These are phyloP conservation scores for Periconia macrospinosa DNA, from an alignment of 2,329 filamentous ascomycete genomes.

Conservation along the genomic window DNA sequence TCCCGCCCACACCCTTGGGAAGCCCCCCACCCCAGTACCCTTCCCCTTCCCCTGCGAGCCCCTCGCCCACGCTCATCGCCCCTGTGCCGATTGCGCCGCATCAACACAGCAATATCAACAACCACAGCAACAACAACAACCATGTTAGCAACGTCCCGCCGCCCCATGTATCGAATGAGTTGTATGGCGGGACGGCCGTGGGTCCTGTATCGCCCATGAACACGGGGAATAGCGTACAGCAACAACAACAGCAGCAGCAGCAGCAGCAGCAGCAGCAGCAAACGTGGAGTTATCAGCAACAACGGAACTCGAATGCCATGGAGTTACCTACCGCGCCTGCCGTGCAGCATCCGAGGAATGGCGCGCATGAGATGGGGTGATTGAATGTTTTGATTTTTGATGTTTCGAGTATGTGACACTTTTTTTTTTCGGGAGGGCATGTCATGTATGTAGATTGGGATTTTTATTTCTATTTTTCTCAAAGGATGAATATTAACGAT, in stretches of 20 bases:
- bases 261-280: neutral
- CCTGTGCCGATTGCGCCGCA: neutral
- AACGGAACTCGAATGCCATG: neutral
- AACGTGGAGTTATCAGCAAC: neutral
- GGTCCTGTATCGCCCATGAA: constrained; percentile 1
- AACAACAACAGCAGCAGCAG: neutral
- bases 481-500: too few species aligned
- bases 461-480: too few species aligned
- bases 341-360: neutral
- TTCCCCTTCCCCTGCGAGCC: neutral
- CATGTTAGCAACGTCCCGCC: neutral
- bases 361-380: neutral
- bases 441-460: too few species aligned
- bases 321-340: neutral
- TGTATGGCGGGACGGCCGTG: neutral
- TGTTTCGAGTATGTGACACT: too few species aligned
- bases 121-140: too few species aligned
- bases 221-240: neutral
- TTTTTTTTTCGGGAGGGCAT: too few species aligned
- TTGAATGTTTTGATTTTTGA: too few species aligned
- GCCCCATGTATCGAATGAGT: neutral
- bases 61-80: neutral
- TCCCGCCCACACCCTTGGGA: neutral
- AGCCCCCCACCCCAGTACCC: constrained; percentile 4
- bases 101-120: neutral